A percentile compares a stretch with the other conserved stretches of the same genome.
phyloP scores from a whole-genome alignment of 2,329 filamentous ascomycete genomes.

The Exophiala aquamarina region DNA sequence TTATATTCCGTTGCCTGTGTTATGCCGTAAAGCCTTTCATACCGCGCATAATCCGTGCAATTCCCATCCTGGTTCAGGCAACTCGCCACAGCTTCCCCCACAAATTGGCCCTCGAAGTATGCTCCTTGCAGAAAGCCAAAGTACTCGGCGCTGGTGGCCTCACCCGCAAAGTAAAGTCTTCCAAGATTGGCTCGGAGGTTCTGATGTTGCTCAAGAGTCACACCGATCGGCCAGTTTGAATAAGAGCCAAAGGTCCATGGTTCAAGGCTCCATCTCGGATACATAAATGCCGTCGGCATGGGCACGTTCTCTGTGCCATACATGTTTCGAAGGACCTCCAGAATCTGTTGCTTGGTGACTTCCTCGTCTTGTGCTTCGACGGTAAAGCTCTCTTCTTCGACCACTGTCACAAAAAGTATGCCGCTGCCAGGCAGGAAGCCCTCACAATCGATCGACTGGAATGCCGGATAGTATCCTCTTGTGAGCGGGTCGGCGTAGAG shows the following conservation, averaged over 20 bases:
- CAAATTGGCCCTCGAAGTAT: conserved; percentile 57
- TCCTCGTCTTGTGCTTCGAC: conserved; percentile 61
- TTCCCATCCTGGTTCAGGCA: conserved; percentile 32
- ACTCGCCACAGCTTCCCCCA: conserved; percentile 46
- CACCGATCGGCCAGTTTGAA: conserved; percentile 66
- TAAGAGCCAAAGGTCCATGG: conserved; percentile 62
- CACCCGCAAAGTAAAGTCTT: conserved; percentile 64
- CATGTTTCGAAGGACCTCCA: conserved; percentile 61
- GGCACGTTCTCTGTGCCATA: conserved; percentile 58
- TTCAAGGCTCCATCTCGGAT: conserved; percentile 57
- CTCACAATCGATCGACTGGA: conserved; percentile 60
- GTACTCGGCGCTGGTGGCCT: conserved; percentile 62
- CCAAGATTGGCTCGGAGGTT: conserved; percentile 66
- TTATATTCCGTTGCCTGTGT: conserved; percentile 4
- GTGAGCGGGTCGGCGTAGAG: conserved; percentile 52
- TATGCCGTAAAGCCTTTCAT: conserved; percentile 24
- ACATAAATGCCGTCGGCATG: conserved; percentile 60
- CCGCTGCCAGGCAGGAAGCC: conserved; percentile 62
- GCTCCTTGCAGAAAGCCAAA: conserved; percentile 67
- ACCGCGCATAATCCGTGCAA: conserved; percentile 21
- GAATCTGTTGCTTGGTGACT: conserved; percentile 56
- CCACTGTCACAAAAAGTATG: conserved; percentile 66
- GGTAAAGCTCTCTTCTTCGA: conserved; percentile 55
- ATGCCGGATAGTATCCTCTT: conserved; percentile 60
- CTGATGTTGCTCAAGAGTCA: conserved; percentile 65